A percentile compares a stretch with the other conserved stretches of the same genome.
These are phyloP conservation scores for Sicyos edulis DNA, from an alignment of 306 rosid genomes.

Conservation along the genomic window DNA sequence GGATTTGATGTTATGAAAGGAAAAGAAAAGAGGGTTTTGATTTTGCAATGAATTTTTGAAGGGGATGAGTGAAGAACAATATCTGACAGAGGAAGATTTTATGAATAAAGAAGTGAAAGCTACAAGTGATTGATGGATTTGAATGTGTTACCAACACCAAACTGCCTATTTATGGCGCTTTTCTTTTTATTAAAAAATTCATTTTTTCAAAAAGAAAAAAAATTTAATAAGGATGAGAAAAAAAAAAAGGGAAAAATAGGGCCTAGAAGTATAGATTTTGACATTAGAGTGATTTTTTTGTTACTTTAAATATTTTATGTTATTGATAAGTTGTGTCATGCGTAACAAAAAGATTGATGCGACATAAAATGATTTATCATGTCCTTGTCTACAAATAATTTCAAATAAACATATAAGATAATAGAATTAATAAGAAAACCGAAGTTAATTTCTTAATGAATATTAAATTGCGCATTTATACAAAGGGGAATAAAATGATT, in stretches of 20 bases:
- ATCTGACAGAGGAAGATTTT: conserved; percentile 15
- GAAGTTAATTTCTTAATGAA: no score
- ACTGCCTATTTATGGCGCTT: background rate
- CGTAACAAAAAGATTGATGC: background rate
- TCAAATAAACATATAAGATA: no score
- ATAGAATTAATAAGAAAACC: no score
- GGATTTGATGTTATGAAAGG: background rate
- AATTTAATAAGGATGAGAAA: background rate
- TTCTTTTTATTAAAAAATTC: background rate
- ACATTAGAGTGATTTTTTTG: background rate
- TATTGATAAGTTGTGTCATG: background rate
- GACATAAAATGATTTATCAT: background rate
- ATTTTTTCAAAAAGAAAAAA: no score
- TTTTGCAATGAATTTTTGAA: background rate
- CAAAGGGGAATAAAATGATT: no score
- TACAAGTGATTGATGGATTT: conserved; percentile 17
- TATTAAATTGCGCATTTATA: no score
- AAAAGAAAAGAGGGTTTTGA: background rate
- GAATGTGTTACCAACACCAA: conserved; percentile 17
- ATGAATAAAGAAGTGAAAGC: background rate
- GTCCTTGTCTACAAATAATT: background rate
- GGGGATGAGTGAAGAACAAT: background rate
- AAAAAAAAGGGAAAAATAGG: background rate
- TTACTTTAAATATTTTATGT: background rate
- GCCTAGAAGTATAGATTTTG: background rate